phyloP scores from a whole-genome alignment of 371 early-diverging fungal species.

The Circinella umbellata region DNA sequence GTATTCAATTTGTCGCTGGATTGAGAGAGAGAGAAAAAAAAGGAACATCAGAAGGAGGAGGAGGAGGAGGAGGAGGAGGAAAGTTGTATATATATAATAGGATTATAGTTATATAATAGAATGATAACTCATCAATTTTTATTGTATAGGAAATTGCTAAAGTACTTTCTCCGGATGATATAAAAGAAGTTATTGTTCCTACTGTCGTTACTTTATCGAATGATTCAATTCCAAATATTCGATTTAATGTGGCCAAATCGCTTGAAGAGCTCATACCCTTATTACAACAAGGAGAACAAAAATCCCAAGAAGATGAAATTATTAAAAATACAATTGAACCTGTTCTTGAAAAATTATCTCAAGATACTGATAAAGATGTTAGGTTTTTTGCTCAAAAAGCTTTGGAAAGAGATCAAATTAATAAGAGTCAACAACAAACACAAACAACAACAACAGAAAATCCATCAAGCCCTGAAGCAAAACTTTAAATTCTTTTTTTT shows the following conservation, averaged over 20 bases:
- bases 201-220: conserved; percentile 82
- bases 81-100: too few species aligned
- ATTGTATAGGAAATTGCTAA: conserved; percentile 65
- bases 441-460: background rate
- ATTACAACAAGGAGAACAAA: conserved; percentile 56
- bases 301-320: conserved; percentile 49
- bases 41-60: too few species aligned
- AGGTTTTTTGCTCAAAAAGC: conserved; percentile 88
- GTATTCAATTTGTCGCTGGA: conserved; percentile 13
- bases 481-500: background rate
- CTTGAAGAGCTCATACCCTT: conserved; percentile 84
- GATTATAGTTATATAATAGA: too few species aligned
- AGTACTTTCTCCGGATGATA: conserved; percentile 83
- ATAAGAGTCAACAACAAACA: background rate
- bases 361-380: conserved; percentile 93
- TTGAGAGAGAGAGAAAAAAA: too few species aligned
- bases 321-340: conserved; percentile 76
- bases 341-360: conserved; percentile 77
- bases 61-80: too few species aligned
- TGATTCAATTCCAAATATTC: conserved; percentile 98
- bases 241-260: conserved; percentile 97
- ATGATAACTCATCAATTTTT: background rate
- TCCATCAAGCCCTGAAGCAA: conserved; percentile 5
- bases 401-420: conserved; percentile 43
- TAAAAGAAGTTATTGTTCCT: conserved; percentile 89